phyloP scores from a whole-genome alignment of 305 asterid genomes.

The Fraxinus velutina region DNA sequence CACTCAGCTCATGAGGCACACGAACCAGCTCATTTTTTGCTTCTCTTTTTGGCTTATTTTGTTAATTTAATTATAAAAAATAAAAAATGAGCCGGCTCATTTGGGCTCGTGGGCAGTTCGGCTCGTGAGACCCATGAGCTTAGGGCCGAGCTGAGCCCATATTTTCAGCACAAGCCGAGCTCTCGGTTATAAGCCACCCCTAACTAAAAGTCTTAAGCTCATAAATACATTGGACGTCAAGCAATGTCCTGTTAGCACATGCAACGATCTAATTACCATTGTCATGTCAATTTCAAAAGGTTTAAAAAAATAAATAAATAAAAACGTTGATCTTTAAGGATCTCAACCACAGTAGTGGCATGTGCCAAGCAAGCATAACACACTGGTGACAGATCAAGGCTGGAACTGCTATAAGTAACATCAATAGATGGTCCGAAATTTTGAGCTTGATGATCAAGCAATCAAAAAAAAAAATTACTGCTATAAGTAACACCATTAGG shows the following conservation, averaged over 20 bases:
- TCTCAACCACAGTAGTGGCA: not conserved
- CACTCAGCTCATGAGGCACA: not conserved
- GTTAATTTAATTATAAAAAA: not conserved
- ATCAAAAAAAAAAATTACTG: not conserved
- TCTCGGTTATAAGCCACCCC: not conserved
- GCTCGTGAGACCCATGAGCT: not conserved
- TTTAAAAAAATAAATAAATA: not conserved
- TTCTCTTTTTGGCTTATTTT: not conserved
- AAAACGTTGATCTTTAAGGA: not conserved
- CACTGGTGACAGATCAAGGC: not conserved
- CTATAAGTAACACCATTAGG: not conserved
- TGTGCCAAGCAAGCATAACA: not conserved
- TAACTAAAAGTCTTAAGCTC: not conserved
- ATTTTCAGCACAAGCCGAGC: not conserved
- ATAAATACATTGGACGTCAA: not conserved
- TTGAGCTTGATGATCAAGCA: not conserved
- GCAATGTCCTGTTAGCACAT: not conserved
- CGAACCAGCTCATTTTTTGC: not conserved
- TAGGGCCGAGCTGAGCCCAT: not conserved
- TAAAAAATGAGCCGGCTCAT: not conserved
- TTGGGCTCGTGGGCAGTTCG: not conserved
- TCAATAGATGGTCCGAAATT: not conserved
- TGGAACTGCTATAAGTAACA: not conserved
- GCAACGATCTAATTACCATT: not conserved
- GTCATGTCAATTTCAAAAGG: not conserved